Evolutionary conservation across 108 stramenopile species (phyloP), one percentile per base, ranked within the genome.

Genomic region (Pseudonitzschia pungens): DNA sequence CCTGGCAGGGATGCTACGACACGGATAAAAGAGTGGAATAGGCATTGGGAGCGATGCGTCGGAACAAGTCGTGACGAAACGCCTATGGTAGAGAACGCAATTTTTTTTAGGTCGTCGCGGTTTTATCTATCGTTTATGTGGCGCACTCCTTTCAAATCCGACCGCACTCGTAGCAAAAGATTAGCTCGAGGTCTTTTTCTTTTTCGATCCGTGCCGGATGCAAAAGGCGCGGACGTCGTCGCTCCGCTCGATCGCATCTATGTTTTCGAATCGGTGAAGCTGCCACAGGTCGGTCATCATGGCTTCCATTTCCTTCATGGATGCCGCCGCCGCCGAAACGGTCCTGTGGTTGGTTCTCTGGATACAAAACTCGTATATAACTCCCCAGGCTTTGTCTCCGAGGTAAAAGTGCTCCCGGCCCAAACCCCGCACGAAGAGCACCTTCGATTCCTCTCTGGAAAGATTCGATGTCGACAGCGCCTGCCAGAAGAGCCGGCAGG

Each of bases 201-300:
- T 55, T 24, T 55, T 55, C 10, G 54, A 1, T 20, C 24, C 54
- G 29, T 36, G 33, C 28, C 33, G 29, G 4, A 18, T 36, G 21
- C 62, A 63, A 67, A 67, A 67, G 28, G 43, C 44, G 15, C 50
- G 66, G 16, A 67, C 66, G 8, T 22, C 66, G 43, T 67, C 66
- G 36, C 66, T 67, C 21, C 36, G 12, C 24, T 32, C 43, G 22
- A 67, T 67, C 6, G 21, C 28, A 8, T 48, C 44, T 22, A 67
- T 41, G 22, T 44, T 26, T 48, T 48, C 66, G 16, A 67, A 67
- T 21, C 66, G 66, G 43, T 67, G 66, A 44, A 67, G 45, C 44
- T 48, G 42, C 66, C 66, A 67, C 28, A 50, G 9, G 3, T 48
- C 66, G 4, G 24, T 26, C 66, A 67, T 67, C 44, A 67, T 67